These are phyloP conservation scores for Cadophora gregata DNA, from an alignment of 2,329 filamentous ascomycete species.

Conservation along the genomic window DNA sequence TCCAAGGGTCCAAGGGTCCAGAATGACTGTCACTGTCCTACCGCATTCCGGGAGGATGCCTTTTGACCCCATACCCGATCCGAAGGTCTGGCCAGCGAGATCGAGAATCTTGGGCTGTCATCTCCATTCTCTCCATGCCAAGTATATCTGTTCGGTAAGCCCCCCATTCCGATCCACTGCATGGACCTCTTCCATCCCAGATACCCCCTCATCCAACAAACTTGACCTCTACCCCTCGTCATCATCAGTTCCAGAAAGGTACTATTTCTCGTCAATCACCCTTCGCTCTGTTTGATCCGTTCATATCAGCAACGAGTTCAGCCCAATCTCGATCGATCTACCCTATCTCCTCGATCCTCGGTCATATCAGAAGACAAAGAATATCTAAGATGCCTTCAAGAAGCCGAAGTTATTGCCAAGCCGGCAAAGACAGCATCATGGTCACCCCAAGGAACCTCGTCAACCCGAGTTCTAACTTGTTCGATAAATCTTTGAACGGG, in stretches of 20 bases:
- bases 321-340: too few relatives aligned
- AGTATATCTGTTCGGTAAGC: background rate
- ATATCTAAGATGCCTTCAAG: constrained; percentile 21
- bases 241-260: background rate
- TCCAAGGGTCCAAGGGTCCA: constrained; percentile 8
- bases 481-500: constrained; percentile 26
- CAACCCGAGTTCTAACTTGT: constrained; percentile 22
- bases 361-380: background rate
- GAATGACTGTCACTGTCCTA: background rate
- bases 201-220: background rate
- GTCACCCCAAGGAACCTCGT: constrained; percentile 16
- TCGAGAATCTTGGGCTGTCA: background rate
- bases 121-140: constrained; percentile 5
- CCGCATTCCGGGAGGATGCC: background rate
- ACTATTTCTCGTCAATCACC: background rate
- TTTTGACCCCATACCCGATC: background rate
- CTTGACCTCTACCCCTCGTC: background rate
- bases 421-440: constrained; percentile 4
- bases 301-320: background rate
- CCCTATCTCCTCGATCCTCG: background rate
- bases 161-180: background rate
- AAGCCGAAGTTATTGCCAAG: background rate
- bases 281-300: background rate
- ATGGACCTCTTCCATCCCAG: background rate
- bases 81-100: background rate